phyloP scores from a whole-genome alignment of 202 grass and related monocot genomes.

The Miscanthus sacchariflorus region DNA sequence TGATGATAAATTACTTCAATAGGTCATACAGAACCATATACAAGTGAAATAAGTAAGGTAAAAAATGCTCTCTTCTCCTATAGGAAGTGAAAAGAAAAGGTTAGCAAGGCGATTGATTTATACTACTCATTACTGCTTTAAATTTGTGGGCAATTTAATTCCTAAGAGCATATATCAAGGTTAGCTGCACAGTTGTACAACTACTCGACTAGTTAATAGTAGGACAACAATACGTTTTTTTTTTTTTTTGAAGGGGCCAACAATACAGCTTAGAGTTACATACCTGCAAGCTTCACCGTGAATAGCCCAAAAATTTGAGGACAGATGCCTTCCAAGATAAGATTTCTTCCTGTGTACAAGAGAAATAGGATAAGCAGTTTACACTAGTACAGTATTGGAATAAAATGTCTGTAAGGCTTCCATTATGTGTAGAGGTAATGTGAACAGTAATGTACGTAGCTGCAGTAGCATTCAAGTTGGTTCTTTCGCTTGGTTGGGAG shows the following conservation, averaged over 20 bases:
- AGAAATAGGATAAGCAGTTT: constrained; percentile 1
- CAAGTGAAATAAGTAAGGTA: background rate
- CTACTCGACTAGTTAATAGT: constrained; percentile 8
- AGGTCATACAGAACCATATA: background rate
- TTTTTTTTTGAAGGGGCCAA: background rate
- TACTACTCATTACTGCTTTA: background rate
- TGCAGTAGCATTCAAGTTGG: background rate
- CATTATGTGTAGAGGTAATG: background rate
- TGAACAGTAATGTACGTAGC: background rate
- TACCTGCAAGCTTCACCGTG: constrained; percentile 98
- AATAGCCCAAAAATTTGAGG: constrained; percentile 94
- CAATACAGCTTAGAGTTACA: constrained; percentile 27
- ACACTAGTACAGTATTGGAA: constrained; percentile 11
- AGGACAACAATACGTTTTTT: constrained; percentile 10
- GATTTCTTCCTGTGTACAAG: constrained; percentile 76
- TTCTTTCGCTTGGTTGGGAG: background rate
- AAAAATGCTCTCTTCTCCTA: background rate
- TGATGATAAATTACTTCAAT: background rate
- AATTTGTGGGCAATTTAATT: background rate
- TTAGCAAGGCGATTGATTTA: background rate
- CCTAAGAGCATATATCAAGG: constrained; percentile 11
- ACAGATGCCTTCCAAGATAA: constrained; percentile 78
- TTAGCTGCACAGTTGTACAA: background rate
- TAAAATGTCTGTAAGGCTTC: background rate
- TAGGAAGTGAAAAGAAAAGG: background rate